Conservation (phyloP, 2,329 filamentous ascomycete species). For the Dendryphion nanum region DNA sequence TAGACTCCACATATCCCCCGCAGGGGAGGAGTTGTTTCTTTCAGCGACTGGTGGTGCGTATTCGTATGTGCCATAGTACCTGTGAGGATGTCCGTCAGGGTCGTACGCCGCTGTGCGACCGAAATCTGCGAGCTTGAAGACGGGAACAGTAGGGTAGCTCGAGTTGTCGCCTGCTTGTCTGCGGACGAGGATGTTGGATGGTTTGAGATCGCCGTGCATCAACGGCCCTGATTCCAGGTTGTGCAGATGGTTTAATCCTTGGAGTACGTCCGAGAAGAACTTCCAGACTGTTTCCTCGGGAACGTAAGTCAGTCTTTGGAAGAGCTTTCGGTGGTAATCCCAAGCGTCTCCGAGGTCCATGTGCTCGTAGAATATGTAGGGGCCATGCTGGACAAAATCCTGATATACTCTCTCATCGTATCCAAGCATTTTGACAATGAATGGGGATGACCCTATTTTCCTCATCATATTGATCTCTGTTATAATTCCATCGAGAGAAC, state of each 20-base stretch:
- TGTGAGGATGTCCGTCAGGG: not conserved
- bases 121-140: constrained; percentile 23
- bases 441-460: not conserved
- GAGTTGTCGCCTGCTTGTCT: constrained; percentile 2
- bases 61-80: constrained; percentile 16
- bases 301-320: not conserved
- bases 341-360: constrained; percentile 16
- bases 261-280: constrained; percentile 19
- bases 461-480: not conserved
- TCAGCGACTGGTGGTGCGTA: constrained; percentile 15
- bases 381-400: constrained; percentile 5
- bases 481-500: not conserved
- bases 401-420: constrained; percentile 4
- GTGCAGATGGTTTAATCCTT: constrained; percentile 22
- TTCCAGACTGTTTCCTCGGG: constrained; percentile 29
- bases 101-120: constrained; percentile 9
- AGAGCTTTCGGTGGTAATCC: constrained; percentile 7
- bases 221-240: constrained; percentile 38
- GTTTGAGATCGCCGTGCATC: constrained; percentile 88
- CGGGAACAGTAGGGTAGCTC: constrained; percentile 13
- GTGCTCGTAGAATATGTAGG: constrained; percentile 18
- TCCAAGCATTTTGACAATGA: constrained; percentile 12
- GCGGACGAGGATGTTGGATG: constrained; percentile 80
- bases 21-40: constrained; percentile 5
- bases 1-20: constrained; percentile 21